A percentile compares a stretch with the other conserved stretches of the same genome.
phyloP scores from a whole-genome alignment of 257 asterid genomes.

The Coffea eugenioides region DNA sequence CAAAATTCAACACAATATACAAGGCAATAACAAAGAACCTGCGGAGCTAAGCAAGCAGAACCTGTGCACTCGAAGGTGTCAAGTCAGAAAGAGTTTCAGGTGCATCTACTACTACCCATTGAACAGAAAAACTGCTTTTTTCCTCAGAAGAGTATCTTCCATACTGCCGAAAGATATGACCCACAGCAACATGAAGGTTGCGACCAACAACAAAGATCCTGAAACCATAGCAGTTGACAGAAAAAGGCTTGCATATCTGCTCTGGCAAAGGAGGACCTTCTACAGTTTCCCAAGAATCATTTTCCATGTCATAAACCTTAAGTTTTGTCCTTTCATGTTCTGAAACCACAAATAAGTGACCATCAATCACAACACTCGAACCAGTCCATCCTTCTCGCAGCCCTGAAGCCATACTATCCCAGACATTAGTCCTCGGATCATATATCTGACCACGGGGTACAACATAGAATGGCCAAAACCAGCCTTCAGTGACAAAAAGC shows the following conservation, averaged over 20 bases:
- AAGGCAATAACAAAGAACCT: slow-evolving; percentile 23
- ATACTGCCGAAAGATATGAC: slow-evolving; percentile 37
- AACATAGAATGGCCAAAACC: slow-evolving; percentile 98
- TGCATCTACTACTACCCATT: slow-evolving; percentile 75
- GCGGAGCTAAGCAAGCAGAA: slow-evolving; percentile 68
- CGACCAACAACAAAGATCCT: slow-evolving; percentile 81
- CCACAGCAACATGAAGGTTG: slow-evolving; percentile 86
- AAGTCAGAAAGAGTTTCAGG: slow-evolving; percentile 64
- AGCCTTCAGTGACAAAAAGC: slow-evolving; percentile 91
- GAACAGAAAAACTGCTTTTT: slow-evolving; percentile 47
- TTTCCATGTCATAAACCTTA: slow-evolving; percentile 72
- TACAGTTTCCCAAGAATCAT: slow-evolving; percentile 81
- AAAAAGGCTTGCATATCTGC: slow-evolving; percentile 88
- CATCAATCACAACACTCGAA: slow-evolving; percentile 73
- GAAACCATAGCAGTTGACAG: slow-evolving; percentile 61
- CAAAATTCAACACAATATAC: background rate
- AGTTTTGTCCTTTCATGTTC: slow-evolving; percentile 91
- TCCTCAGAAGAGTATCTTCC: slow-evolving; percentile 20
- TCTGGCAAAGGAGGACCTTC: slow-evolving; percentile 82
- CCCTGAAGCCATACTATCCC: slow-evolving; percentile 88
- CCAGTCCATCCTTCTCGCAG: slow-evolving; percentile 99
- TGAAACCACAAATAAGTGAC: slow-evolving; percentile 76
- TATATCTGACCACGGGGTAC: slow-evolving; percentile 91
- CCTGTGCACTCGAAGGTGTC: slow-evolving; percentile 86
- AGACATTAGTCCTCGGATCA: slow-evolving; percentile 62